phyloP scores from a whole-genome alignment of 331 rosid species.

The Erythrophleum ivorense region DNA sequence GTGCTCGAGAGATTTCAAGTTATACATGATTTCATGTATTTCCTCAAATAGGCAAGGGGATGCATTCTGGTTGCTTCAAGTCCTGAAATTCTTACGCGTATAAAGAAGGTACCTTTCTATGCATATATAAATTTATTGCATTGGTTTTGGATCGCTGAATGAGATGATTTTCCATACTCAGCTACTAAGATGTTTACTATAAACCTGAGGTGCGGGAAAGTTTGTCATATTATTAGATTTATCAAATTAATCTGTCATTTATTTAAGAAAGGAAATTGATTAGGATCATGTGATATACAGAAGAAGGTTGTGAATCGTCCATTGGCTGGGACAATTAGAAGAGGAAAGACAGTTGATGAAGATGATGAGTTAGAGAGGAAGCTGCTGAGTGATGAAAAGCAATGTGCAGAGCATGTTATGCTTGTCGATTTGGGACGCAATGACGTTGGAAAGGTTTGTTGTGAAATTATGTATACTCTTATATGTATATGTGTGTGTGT shows the following conservation, averaged over 20 bases:
- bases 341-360: slow-evolving; percentile 75
- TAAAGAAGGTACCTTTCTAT: slow-evolving; percentile 59
- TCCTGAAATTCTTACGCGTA: slow-evolving; percentile 90
- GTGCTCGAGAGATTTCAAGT: slow-evolving; percentile 8
- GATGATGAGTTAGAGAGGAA: slow-evolving; percentile 61
- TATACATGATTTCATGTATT: slow-evolving; percentile 18
- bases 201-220: no score
- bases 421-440: slow-evolving; percentile 94
- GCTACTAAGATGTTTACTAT: no score
- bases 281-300: slow-evolving; percentile 43
- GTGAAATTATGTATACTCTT: neutral
- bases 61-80: slow-evolving; percentile 93
- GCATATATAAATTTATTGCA: neutral
- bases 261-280: neutral
- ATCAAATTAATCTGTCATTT: neutral
- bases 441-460: slow-evolving; percentile 86
- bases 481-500: no score
- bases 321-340: slow-evolving; percentile 86
- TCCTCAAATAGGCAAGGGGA: slow-evolving; percentile 79
- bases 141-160: neutral
- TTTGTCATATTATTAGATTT: neutral
- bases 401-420: slow-evolving; percentile 91
- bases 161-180: no score
- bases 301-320: slow-evolving; percentile 77
- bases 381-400: slow-evolving; percentile 80